Evolutionary conservation across 2,329 filamentous ascomycete species (phyloP), one percentile per base, ranked within the genome.

Genomic region (Penicillium sp.): DNA sequence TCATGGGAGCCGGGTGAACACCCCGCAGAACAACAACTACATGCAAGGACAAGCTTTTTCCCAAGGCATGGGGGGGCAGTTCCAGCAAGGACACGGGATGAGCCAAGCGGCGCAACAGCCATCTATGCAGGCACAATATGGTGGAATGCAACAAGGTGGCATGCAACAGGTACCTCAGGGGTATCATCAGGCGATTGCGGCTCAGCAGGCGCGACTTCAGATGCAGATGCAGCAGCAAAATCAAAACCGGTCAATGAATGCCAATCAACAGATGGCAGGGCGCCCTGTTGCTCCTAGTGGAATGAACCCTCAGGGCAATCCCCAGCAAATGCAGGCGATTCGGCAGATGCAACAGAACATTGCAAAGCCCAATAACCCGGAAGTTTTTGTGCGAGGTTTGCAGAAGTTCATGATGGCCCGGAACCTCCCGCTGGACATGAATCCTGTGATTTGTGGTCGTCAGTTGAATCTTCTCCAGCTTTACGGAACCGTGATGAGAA

Each of bases 221-320:
- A 88, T 95, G 84, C 87, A 89, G 55, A 73, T 95, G 47, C 89
- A 95, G 64, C 84, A 87, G 47, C 89, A 95, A 64, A 84, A 87
- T 51, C 89, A 92, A 64, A 81, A 88, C 38, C 85, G 88, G 56
- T 84, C 86, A 58, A 77, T 82, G 63, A 70, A 76, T 55, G 72
- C 73, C 42, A 76, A 72, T 49, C 61, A 66, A 8, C 65, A 68
- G 42, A 66, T 72, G 64, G 62, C 65, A 43, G 67, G 65, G 24
- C 70, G 72, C 26, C 68, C 70, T 3, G 34, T 41, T 24, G 61
- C 64, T 39, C 61, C 64, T 42, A 62, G 65, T 45, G 68, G 66
- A 16, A 70, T 72, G 65, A 73, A 73, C 47, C 63, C 70, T 12
- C 70, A 73, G 64, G 64, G 63, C 2, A 75, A 74, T 46, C 65